A percentile compares a stretch with the other conserved stretches of the same genome.
phyloP scores from a whole-genome alignment of 192 early-diverging fungal genomes.

The Backusella sp. region DNA sequence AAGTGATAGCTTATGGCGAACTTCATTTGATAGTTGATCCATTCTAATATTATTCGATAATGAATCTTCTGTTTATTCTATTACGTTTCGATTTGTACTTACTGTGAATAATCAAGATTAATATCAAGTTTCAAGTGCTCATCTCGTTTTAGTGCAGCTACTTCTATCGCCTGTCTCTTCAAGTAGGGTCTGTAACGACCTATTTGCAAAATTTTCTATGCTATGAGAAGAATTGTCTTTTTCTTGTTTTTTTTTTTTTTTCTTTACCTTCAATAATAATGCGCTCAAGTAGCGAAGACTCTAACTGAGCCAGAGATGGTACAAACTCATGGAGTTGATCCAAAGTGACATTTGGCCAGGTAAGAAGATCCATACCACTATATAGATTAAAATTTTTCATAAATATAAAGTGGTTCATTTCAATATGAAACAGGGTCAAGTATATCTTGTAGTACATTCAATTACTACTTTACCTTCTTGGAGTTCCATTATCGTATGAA shows the following conservation, averaged over 20 bases:
- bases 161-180: conserved; percentile 61
- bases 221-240: background rate
- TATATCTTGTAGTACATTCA: background rate
- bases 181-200: conserved; percentile 67
- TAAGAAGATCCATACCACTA: conserved; percentile 54
- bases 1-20: conserved; percentile 49
- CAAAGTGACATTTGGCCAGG: conserved; percentile 44
- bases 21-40: conserved; percentile 55
- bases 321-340: conserved; percentile 50
- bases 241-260: background rate
- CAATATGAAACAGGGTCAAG: background rate
- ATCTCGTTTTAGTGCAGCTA: conserved; percentile 61
- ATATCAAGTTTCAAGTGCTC: conserved; percentile 60
- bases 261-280: conserved; percentile 56
- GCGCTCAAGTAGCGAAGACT: conserved; percentile 49
- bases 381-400: background rate
- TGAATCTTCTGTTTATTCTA: background rate
- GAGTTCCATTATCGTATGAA: conserved; percentile 18
- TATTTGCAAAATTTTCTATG: background rate
- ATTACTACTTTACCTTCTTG: conserved; percentile 19
- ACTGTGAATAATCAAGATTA: conserved; percentile 64
- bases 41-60: conserved; percentile 32
- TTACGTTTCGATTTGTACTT: conserved; percentile 15
- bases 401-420: background rate
- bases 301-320: conserved; percentile 52